Evolutionary conservation across 495 filamentous ascomycete species (phyloP).

Genomic region (Margaritispora aquatica): DNA sequence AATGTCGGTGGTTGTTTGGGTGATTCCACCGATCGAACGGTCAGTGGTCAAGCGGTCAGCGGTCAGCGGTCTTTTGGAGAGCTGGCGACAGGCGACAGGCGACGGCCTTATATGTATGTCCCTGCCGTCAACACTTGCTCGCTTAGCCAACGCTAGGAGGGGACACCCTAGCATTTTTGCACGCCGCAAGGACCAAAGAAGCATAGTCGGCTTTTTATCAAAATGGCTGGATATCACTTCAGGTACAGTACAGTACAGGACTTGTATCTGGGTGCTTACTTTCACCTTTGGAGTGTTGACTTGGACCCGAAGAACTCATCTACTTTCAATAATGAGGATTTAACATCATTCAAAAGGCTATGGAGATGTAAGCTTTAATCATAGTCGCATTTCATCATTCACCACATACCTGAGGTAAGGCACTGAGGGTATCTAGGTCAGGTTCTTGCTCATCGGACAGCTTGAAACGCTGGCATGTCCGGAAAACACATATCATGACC

Average conservation of each 20-base stretch:
- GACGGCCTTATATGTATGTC: background rate
- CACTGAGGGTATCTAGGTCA: background rate
- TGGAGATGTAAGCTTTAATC: too few relatives aligned
- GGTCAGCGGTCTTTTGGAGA: background rate
- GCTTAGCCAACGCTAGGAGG: background rate
- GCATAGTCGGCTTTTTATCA: background rate
- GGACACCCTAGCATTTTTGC: background rate
- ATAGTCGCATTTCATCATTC: background rate
- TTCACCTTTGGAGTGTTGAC: too few relatives aligned
- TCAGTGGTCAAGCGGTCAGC: background rate
- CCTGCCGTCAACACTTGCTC: background rate
- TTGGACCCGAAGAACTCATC: too few relatives aligned
- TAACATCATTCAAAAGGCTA: too few relatives aligned
- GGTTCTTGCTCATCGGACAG: background rate
- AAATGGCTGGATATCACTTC: background rate
- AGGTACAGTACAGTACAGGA: background rate
- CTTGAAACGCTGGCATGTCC: background rate
- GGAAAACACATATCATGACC: too few relatives aligned
- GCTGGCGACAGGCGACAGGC: background rate
- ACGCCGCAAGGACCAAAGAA: background rate
- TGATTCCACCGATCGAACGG: background rate
- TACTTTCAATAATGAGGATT: too few relatives aligned
- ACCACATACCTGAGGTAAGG: too few relatives aligned
- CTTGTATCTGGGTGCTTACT: background rate
- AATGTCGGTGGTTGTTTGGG: too few relatives aligned